A percentile compares a stretch with the other conserved stretches of the same genome.
phyloP scores from a whole-genome alignment of 1,139 yeast species.

The Candida neerlandica region DNA sequence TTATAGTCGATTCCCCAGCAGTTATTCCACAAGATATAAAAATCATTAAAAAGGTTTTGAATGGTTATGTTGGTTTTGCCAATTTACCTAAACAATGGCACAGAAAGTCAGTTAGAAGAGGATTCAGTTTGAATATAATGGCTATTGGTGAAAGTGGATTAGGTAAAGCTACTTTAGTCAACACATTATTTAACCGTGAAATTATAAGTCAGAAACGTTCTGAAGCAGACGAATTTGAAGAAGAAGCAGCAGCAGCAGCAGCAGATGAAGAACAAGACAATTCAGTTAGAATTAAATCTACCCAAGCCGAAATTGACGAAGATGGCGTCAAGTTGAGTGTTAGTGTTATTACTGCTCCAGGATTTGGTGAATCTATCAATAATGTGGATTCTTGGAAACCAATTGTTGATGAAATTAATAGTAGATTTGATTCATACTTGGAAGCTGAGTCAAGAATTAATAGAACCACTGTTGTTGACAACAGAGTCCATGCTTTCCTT shows the following conservation, averaged over 20 bases:
- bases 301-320: constrained; percentile 80
- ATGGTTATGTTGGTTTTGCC: constrained; percentile 96
- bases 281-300: constrained; percentile 64
- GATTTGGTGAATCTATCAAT: constrained; percentile 91
- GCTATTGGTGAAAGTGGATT: constrained; percentile 92
- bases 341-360: constrained; percentile 88
- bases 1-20: constrained; percentile 9
- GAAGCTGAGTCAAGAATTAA: constrained; percentile 88
- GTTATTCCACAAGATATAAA: constrained; percentile 40
- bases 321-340: constrained; percentile 87
- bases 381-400: constrained; percentile 92
- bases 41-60: constrained; percentile 78
- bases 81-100: constrained; percentile 99
- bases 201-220: constrained; percentile 41
- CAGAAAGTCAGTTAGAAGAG: constrained; percentile 89
- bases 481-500: constrained; percentile 83
- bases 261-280: constrained; percentile 27
- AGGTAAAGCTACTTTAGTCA: constrained; percentile 91
- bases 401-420: constrained; percentile 85
- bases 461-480: constrained; percentile 72
- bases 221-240: constrained; percentile 18
- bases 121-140: constrained; percentile 87
- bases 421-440: constrained; percentile 82
- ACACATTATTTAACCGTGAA: constrained; percentile 84
- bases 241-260: constrained; percentile 14